Evolutionary conservation across 2,329 filamentous ascomycete genomes (phyloP), one percentile per base, ranked within the genome.

Genomic region (Xylariaceae sp.): DNA sequence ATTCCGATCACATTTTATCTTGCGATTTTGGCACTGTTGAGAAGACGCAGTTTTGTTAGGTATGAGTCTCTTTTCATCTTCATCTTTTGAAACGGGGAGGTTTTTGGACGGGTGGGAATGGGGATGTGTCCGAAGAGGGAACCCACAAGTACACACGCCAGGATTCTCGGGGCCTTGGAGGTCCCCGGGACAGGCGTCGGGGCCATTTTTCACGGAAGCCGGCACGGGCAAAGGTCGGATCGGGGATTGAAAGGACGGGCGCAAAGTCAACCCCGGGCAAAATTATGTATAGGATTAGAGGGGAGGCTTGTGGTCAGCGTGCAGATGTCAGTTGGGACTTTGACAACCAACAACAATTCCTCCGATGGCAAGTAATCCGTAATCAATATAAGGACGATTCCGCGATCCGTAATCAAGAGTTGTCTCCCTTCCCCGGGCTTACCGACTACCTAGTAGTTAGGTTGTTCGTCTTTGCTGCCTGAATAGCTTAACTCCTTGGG

Each of bases 1-100:
- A 48, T 78, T 79, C 61, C 82, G 78, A 66, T 85, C 82, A 71
- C 83, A 86, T 70, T 83, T 84, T 72, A 85, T 85, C 73, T 86
- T 85, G 66, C 83, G 79, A 67, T 82, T 80, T 68, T 85, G 82
- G 67, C 82, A 85, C 65, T 66, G 54, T 53, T 1, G 37, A 18
- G 48, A 45, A 8, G 18, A 23, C 30, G 7, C 7, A 49, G 44
- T 55, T 48, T 42, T 55, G 57, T 50, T 44, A n/a, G 49, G 23
- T 1, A 30, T 30, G 23, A 5, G 4, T 30, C 23, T 30, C 23
- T 30, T 30, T 5, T 30, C 34, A 17, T 23, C 35, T 11, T 30
- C 48, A 35, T 23, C 37, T 2, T 34, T 8, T 39, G 6, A 7
- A 37, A 30, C 23, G 23, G 4, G 23, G 23, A 30, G 5, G 23